Conservation (phyloP, 257 asterid species). For the Petrea volubilis region DNA sequence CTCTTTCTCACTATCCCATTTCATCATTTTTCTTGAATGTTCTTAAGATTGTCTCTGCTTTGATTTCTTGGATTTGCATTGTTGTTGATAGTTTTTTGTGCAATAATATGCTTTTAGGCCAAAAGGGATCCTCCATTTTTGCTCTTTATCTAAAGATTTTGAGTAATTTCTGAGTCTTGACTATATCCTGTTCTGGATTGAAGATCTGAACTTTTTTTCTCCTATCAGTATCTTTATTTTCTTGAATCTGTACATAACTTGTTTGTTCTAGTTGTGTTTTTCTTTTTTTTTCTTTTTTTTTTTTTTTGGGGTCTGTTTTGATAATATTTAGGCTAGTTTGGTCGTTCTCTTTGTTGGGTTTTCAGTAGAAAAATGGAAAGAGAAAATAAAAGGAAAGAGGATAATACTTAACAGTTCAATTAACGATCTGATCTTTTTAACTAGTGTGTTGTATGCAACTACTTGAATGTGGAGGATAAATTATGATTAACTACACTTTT, state of each 20-base stretch:
- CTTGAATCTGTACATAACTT: not conserved
- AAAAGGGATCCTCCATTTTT: not conserved
- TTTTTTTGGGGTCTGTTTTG: constrained; percentile 11
- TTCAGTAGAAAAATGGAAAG: not conserved
- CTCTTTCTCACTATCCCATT: not conserved
- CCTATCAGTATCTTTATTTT: not conserved
- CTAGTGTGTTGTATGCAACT: not conserved
- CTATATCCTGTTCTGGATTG: not conserved
- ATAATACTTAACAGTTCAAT: not conserved
- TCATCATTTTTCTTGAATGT: not conserved
- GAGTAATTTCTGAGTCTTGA: not conserved
- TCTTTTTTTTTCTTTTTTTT: constrained; percentile 21
- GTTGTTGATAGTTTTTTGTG: not conserved
- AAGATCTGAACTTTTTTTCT: constrained; percentile 32
- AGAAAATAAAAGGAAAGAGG: not conserved
- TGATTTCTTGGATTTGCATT: constrained; percentile 22
- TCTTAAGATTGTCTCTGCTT: constrained; percentile 7
- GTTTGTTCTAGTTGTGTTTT: not conserved
- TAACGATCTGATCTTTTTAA: constrained; percentile 24
- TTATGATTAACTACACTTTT: not conserved
- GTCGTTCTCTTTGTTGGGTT: not conserved
- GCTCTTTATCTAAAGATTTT: not conserved
- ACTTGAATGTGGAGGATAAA: not conserved
- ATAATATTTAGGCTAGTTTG: constrained; percentile 3
- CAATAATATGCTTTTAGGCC: not conserved